Evolutionary conservation across 345 rosid species (phyloP).

Genomic region (Geranium brycei): DNA sequence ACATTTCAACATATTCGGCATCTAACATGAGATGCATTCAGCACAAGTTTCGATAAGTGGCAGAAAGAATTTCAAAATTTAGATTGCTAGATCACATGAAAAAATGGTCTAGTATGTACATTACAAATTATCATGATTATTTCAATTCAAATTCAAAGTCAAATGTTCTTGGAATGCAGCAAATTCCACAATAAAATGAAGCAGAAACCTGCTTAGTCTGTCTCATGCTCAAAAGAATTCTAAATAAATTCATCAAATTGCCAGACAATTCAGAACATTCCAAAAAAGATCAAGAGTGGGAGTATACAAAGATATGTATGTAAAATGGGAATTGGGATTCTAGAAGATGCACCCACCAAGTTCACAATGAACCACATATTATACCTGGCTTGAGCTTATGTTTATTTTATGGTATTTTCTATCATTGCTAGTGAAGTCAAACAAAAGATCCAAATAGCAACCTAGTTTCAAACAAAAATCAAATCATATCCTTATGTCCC

Average conservation of each 20-base stretch:
- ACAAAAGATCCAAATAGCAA: no score
- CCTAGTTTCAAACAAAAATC: no score
- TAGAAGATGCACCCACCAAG: no score
- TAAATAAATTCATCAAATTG: no score
- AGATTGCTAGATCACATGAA: not conserved
- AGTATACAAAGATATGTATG: not conserved
- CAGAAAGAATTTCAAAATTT: constrained; percentile 5
- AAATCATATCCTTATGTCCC: no score
- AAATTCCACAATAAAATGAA: not conserved
- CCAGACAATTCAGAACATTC: no score
- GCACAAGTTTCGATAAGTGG: constrained; percentile 6
- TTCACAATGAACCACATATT: no score
- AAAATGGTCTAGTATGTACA: constrained; percentile 11
- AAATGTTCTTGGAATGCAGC: not conserved
- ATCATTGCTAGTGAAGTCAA: no score
- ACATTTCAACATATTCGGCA: constrained; percentile 16
- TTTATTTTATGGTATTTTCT: no score
- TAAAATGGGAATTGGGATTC: not conserved
- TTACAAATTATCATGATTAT: constrained; percentile 4
- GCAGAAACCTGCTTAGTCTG: not conserved
- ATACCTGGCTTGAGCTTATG: no score
- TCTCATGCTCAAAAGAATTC: no score
- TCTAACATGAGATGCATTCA: constrained; percentile 17
- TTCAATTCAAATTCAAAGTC: constrained; percentile 2
- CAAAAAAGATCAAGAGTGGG: no score